A percentile compares a stretch with the other conserved stretches of the same genome.
Conservation (phyloP, 176 grass and related monocot species). For the Paspalum vaginatum region DNA sequence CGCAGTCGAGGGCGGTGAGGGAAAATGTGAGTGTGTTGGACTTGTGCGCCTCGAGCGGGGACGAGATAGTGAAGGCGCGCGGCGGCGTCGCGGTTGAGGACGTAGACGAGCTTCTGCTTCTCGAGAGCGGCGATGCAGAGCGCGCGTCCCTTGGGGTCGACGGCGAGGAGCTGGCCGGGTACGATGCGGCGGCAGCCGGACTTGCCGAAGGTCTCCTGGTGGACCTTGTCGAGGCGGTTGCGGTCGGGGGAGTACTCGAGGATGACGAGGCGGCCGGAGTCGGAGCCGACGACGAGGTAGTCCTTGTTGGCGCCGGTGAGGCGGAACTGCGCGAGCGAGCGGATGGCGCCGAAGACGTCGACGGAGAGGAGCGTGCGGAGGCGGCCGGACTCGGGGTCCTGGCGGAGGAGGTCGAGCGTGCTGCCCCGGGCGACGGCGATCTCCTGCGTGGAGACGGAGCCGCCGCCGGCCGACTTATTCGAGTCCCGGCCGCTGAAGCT, state of each 20-base stretch:
- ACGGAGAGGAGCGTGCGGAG: conserved; percentile 86
- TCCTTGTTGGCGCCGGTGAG: conserved; percentile 97
- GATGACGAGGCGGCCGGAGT: conserved; percentile 94
- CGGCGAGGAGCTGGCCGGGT: conserved; percentile 84
- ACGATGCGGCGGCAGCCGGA: conserved; percentile 93
- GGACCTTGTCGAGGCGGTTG: conserved; percentile 87
- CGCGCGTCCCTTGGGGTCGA: conserved; percentile 94
- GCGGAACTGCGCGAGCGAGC: conserved; percentile 92
- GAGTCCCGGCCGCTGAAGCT: conserved; percentile 88
- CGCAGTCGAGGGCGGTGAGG: conserved; percentile 79
- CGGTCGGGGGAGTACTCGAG: conserved; percentile 88
- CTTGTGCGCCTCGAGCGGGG: conserved; percentile 94
- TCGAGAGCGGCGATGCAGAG: conserved; percentile 87
- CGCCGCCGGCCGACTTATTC: conserved; percentile 48
- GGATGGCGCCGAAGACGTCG: conserved; percentile 90
- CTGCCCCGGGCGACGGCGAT: conserved; percentile 79
- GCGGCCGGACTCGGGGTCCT: conserved; percentile 75
- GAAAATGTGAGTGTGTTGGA: conserved; percentile 88
- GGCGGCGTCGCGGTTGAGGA: conserved; percentile 79
- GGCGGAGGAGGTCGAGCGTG: conserved; percentile 80
- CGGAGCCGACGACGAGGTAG: conserved; percentile 87
- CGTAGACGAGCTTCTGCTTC: conserved; percentile 99
- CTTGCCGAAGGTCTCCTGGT: conserved; percentile 99
- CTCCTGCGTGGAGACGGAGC: conserved; percentile 65
- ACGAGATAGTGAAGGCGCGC: conserved; percentile 95